Evolutionary conservation across 331 rosid genomes (phyloP), one percentile per base, ranked within the genome.

Genomic region (Erythrophleum ivorense): DNA sequence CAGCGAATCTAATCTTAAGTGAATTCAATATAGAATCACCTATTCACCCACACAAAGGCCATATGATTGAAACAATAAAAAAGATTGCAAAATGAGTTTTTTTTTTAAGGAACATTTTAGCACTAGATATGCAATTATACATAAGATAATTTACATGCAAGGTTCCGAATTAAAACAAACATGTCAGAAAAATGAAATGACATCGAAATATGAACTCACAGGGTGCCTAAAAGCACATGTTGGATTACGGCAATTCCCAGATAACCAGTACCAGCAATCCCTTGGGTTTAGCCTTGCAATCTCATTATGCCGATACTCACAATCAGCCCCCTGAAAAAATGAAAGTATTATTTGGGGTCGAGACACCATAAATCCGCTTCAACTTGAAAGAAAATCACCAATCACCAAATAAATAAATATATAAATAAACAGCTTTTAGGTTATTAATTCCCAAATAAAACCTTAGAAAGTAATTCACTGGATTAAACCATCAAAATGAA

Each of bases 181-280:
- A 69, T 6, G 33, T 34, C 3, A 63, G 16, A n/a, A 8, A 60
- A 71, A 55, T 9, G 41, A 57, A 7, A 57, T 16, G 36, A 2
- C 12, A 63, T 43, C 4, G 21, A 62, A 60, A 19, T 38, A 57
- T 24, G 60, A 71, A 76, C 94, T 88, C 85, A 95, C 97, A 85
- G 98, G 98, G 74, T 95, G 98, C 79, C 98, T 71, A 80, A 95
- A 95, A 80, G 97, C 92, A 88, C 97, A 95, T 3, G 91, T 85
- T 16, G 93, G 90, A 78, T 95, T 90, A 40, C 88, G 78, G 82
- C 97, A 95, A 65, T 73, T 84, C 29, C 97, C 96, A 33, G 93
- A 83, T 74, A 95, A 77, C 98, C 97, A 91, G 86, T 89, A 95
- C 97, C 97, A 91, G 86, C 98, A 95, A 52, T 90, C 98, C 87